Evolutionary conservation across 441 rosid species (phyloP).

Genomic region (Sinapis alba): DNA sequence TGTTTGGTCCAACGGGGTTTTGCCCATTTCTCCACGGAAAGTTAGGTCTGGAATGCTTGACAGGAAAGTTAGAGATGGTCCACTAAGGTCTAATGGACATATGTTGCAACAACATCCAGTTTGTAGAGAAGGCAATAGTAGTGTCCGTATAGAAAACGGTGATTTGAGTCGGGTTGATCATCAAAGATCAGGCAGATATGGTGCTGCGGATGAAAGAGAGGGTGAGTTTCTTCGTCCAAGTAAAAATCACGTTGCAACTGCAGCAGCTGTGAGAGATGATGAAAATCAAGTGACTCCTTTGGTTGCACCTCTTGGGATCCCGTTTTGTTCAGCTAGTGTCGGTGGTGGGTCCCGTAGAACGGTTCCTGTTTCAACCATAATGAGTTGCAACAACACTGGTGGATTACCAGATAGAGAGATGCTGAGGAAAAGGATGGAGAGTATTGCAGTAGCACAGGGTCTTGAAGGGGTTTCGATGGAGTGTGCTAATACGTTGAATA

Average conservation of each 20-base stretch:
- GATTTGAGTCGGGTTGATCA: conserved; percentile 30
- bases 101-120: conserved; percentile 30
- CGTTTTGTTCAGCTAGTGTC: conserved; percentile 38
- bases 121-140: conserved; percentile 33
- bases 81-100: conserved; percentile 47
- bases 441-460: conserved; percentile 50
- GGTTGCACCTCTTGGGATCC: conserved; percentile 53
- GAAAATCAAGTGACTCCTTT: too few relatives aligned
- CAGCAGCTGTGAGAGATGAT: conserved; percentile 33
- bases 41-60: conserved; percentile 35
- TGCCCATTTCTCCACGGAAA: conserved; percentile 42
- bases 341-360: conserved; percentile 40
- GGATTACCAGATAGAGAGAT: conserved; percentile 45
- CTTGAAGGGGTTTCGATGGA: conserved; percentile 56
- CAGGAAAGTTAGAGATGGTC: conserved; percentile 68
- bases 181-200: conserved; percentile 49
- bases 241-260: conserved; percentile 30
- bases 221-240: conserved; percentile 34
- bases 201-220: conserved; percentile 35
- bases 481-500: conserved; percentile 51
- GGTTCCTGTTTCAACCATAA: conserved; percentile 28
- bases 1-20: conserved; percentile 57
- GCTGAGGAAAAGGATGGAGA: conserved; percentile 52
- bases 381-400: conserved; percentile 41
- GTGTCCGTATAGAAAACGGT: conserved; percentile 38